Base-by-base conservation (phyloP, 257 asterid genomes). In the Knoxia roxburghii region DNA sequence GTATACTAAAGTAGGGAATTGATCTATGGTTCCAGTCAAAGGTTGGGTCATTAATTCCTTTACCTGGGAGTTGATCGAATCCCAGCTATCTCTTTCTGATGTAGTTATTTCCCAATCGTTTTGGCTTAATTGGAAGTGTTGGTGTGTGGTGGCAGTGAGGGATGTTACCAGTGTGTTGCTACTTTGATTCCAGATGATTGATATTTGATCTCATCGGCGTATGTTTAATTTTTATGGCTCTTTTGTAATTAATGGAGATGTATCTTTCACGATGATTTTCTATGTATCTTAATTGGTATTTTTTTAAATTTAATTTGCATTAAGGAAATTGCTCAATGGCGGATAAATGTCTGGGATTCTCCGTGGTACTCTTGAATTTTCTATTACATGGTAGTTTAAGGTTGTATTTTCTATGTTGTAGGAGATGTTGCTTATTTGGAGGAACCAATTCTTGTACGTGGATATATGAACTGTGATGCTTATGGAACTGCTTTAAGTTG, bases 1-100 rank as follows among this genome's bases (percentile, higher is more conserved):
- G 50, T 51, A 27, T 23, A 23, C 61, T 18, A 24, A n/a, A n/a
- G 15, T 1, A 10, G 51, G 62, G 23, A 7, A 51, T 48, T 33
- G 33, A 54, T 32, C 65, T 50, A 49, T n/a, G 43, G 23, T 23
- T 43, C 63, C 37, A 30, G 15, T 17, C 24, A 17, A 30, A 57
- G 4, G 29, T 59, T 21, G n/a, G 12, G 43, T 61, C 17, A 37
- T 39, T 39, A 37, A n/a, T 26, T 33, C 9, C 17, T 14, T 18
- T 23, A 53, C 26, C 51, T 70, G 21, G 30, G 29, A 35, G 43
- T 49, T 49, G 74, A 70, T 70, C 68, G 61, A 67, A 26, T 48
- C 60, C 61, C 39, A 33, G 68, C 68, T 60, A 40, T 59, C 20
- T 5, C 35, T 18, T 52, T 63, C 15, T 63, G 10, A 30, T 63